Base-by-base conservation (phyloP, 352 stramenopile species). In the Lagenidium giganteum region DNA sequence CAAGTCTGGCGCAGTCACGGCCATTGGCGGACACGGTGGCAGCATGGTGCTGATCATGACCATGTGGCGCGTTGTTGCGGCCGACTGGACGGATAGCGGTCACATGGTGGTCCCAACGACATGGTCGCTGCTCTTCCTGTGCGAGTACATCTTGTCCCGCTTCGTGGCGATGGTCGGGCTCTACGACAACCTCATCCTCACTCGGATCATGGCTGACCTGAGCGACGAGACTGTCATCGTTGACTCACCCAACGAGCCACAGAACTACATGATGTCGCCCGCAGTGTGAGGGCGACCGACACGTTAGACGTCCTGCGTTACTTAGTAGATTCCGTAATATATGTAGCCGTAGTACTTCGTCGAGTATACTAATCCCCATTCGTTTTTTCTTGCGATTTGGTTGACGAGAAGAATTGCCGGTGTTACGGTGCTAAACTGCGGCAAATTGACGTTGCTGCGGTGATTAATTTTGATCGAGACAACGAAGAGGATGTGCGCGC, bases 131-230 rank as follows among this genome's bases (percentile, higher is more conserved):
- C 33, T 83, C 13, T 41, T 74, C 14, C 37, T 57, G 16, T 72
- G 53, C 30, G 64, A 83, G 33, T 52, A 69, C 11, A 14, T 83
- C 12, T 53, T 80, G 12, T 54, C 60, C 5, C 57, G 54, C 27
- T 37, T 71, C 2, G 39, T 64, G 3, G 63, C 50, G 14, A 30
- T 67, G 11, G 54, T 77, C 11, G 61, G 45, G 21, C 46, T 68
- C 12, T 42, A 57, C 38, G 70, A 75, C 30, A 54, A 78, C 45
- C 33, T 80, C 9, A 32, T 77, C 16, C 35, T 80, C 18, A 67
- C 61, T 12, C 46, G 69, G 14, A 39, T 87, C 24, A 32, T 67
- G 30, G 69, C 63, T 13, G 57, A 79, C 21, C 51, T 78, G 25
- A 67, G 61, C 55, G 64, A 54, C 24, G 73, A 86, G 50, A 63